Conservation (phyloP, 2,329 filamentous ascomycete genomes). For the Leptographium radiaticola region DNA sequence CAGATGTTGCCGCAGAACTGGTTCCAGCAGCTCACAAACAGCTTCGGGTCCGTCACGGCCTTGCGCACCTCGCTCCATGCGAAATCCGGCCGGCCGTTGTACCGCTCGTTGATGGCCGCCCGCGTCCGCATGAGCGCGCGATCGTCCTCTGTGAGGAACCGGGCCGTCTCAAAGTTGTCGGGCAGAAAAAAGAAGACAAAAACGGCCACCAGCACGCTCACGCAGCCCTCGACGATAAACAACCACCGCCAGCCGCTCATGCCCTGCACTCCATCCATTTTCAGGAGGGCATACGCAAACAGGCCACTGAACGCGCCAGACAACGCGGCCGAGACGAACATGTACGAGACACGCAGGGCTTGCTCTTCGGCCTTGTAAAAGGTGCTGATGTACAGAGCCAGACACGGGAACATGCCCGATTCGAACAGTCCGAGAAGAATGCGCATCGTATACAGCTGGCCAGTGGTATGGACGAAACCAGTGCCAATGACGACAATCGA, state of each 20-base stretch:
- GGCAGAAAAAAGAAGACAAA: not conserved
- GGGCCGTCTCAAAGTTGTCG: not conserved
- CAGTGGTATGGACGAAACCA: constrained; percentile 42
- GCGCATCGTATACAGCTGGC: constrained; percentile 42
- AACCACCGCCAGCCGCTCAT: constrained; percentile 6
- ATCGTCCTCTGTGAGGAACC: constrained; percentile 2
- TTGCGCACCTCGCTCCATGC: constrained; percentile 13
- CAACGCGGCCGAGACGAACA: constrained; percentile 5
- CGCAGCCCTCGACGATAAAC: constrained; percentile 5
- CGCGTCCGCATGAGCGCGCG: not conserved
- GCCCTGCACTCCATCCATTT: constrained; percentile 2
- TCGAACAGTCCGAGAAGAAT: constrained; percentile 45
- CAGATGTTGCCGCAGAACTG: constrained; percentile 22
- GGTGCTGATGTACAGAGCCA: constrained; percentile 31
- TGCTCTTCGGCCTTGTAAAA: constrained; percentile 7
- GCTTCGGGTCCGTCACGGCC: constrained; percentile 15
- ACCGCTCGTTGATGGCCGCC: not conserved
- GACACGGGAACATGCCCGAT: constrained; percentile 46
- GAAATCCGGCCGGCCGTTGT: constrained; percentile 3
- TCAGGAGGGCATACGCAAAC: constrained; percentile 2
- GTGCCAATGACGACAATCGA: constrained; percentile 36
- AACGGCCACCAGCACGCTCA: not conserved
- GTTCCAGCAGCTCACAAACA: constrained; percentile 17
- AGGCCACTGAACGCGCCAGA: constrained; percentile 6
- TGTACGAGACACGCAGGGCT: not conserved